phyloP scores from a whole-genome alignment of 352 stramenopile species.

The Globisporangium yorkense region DNA sequence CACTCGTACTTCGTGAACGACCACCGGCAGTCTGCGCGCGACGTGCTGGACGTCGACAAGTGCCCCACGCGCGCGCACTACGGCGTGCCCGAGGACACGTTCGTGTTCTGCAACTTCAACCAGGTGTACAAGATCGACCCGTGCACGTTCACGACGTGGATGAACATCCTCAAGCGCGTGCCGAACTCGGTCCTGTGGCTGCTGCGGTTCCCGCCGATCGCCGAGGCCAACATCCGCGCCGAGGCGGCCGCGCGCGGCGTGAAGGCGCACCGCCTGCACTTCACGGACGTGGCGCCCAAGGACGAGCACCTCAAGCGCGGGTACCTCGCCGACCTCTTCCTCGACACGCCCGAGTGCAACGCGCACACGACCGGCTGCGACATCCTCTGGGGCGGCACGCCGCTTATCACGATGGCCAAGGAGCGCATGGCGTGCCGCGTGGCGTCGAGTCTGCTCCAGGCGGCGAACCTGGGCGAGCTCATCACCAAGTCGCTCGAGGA shows the following conservation, averaged over 20 bases:
- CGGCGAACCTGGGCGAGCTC: conserved; percentile 74
- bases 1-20: conserved; percentile 93
- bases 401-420: conserved; percentile 88
- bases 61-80: conserved; percentile 82
- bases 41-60: conserved; percentile 75
- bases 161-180: conserved; percentile 91
- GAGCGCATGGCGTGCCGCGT: conserved; percentile 90
- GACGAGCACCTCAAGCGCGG: conserved; percentile 89
- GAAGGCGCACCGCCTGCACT: conserved; percentile 62
- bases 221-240: conserved; percentile 79
- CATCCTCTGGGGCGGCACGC: conserved; percentile 89
- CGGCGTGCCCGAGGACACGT: conserved; percentile 87
- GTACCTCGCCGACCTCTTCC: conserved; percentile 87
- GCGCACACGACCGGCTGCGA: conserved; percentile 90
- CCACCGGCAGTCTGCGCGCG: conserved; percentile 79
- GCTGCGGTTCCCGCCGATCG: conserved; percentile 76
- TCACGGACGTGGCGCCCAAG: conserved; percentile 85
- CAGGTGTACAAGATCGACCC: conserved; percentile 95
- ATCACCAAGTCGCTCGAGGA: conserved; percentile 68
- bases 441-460: conserved; percentile 78
- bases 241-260: conserved; percentile 76
- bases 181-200: conserved; percentile 90
- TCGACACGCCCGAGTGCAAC: conserved; percentile 91
- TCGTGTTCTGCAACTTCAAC: conserved; percentile 96
- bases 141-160: conserved; percentile 88